Conservation (phyloP, 345 rosid genomes). For the Trapa incisa region DNA sequence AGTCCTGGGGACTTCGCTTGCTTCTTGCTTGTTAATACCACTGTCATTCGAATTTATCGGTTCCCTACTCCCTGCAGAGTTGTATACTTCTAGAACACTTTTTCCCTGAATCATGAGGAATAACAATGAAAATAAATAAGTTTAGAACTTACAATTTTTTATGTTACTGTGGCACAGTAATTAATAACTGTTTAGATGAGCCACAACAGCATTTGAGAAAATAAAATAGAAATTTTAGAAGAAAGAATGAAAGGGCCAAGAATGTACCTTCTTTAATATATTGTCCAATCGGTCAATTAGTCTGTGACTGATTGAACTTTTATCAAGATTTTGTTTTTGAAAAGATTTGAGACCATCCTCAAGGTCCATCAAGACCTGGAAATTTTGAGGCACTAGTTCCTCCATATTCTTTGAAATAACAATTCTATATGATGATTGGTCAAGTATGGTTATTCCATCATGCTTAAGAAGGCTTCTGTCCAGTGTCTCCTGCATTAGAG, state of each 20-base stretch:
- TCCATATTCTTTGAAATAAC: slow-evolving; percentile 39
- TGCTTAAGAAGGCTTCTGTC: slow-evolving; percentile 45
- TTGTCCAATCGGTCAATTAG: slow-evolving; percentile 41
- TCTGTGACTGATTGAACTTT: slow-evolving; percentile 30
- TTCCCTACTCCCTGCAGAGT: slow-evolving; percentile 13
- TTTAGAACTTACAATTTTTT: background rate
- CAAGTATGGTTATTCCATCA: slow-evolving; percentile 24
- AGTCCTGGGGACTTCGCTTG: slow-evolving; percentile 25
- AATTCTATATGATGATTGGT: slow-evolving; percentile 18
- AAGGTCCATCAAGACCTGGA: slow-evolving; percentile 48
- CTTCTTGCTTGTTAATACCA: slow-evolving; percentile 23
- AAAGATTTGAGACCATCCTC: slow-evolving; percentile 38
- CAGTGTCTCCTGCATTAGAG: slow-evolving; percentile 48
- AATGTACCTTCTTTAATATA: slow-evolving; percentile 43
- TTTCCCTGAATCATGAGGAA: slow-evolving; percentile 33
- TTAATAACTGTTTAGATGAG: background rate
- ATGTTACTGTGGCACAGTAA: background rate
- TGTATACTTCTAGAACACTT: slow-evolving; percentile 32
- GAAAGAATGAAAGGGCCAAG: background rate
- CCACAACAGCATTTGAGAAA: background rate
- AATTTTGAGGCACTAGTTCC: slow-evolving; percentile 36
- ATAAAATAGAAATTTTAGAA: background rate
- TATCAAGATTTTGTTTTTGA: slow-evolving; percentile 21
- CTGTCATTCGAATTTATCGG: slow-evolving; percentile 13
- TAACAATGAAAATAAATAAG: background rate